Evolutionary conservation across 2,329 filamentous ascomycete genomes (phyloP).

Genomic region (Didymellaceae sp.): DNA sequence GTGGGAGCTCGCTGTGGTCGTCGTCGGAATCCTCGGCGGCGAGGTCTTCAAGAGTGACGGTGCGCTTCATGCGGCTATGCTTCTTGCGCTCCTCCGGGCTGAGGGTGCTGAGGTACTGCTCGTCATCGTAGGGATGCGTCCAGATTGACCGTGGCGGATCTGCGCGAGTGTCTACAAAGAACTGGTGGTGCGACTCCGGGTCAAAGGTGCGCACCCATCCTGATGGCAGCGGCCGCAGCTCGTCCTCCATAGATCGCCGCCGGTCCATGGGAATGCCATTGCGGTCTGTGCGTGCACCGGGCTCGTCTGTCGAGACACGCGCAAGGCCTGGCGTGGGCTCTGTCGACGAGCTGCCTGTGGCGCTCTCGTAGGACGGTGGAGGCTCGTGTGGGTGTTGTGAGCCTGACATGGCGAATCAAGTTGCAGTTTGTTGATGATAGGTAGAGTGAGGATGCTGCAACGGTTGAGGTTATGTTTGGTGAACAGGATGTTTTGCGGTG

Average conservation of each 20-base stretch:
- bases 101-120: constrained; percentile 59
- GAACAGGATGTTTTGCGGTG: no score
- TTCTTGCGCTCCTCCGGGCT: constrained; percentile 57
- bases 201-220: constrained; percentile 67
- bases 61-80: constrained; percentile 49
- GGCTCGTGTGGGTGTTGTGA: constrained; percentile 31
- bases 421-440: background rate
- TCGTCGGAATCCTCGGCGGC: constrained; percentile 52
- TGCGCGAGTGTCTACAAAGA: constrained; percentile 66
- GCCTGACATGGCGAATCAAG: constrained; percentile 9
- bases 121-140: constrained; percentile 68
- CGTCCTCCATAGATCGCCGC: constrained; percentile 68
- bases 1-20: constrained; percentile 28
- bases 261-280: constrained; percentile 61
- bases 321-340: constrained; percentile 29
- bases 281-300: constrained; percentile 44
- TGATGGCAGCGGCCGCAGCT: constrained; percentile 59
- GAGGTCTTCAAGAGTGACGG: constrained; percentile 52
- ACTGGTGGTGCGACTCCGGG: constrained; percentile 61
- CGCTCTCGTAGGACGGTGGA: constrained; percentile 45
- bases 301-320: constrained; percentile 42
- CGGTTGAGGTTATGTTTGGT: background rate
- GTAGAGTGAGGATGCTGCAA: background rate
- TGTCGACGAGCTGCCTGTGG: constrained; percentile 31
- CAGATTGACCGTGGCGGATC: constrained; percentile 65